phyloP scores from a whole-genome alignment of 805 yeast species.

The Metschnikowia picachoensis region DNA sequence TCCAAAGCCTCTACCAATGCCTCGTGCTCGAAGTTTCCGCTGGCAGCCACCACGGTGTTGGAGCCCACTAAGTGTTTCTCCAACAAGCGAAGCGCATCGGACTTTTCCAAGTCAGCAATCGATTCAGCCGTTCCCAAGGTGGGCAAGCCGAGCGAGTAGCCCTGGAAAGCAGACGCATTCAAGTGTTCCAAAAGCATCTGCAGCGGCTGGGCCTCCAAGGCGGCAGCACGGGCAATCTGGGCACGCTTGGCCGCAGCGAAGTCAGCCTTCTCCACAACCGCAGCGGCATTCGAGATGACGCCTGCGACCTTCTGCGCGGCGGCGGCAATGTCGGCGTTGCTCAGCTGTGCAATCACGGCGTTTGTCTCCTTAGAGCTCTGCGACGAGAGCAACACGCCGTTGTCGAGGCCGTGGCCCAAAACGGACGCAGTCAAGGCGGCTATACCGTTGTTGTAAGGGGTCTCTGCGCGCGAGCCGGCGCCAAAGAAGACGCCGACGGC shows the following conservation, averaged over 20 bases:
- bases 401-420: constrained; percentile 39
- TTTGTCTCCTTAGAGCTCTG: constrained; percentile 60
- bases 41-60: constrained; percentile 64
- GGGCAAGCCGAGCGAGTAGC: constrained; percentile 76
- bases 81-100: constrained; percentile 57
- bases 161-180: constrained; percentile 83
- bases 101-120: constrained; percentile 49
- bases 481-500: constrained; percentile 68
- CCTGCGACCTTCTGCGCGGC: constrained; percentile 53
- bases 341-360: constrained; percentile 54
- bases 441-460: constrained; percentile 78
- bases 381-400: constrained; percentile 57
- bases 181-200: constrained; percentile 67
- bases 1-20: constrained; percentile 65
- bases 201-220: constrained; percentile 54
- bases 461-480: constrained; percentile 79
- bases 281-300: constrained; percentile 35
- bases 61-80: constrained; percentile 55
- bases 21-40: constrained; percentile 71
- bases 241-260: constrained; percentile 46
- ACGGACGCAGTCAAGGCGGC: constrained; percentile 58
- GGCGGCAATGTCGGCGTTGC: constrained; percentile 45
- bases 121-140: constrained; percentile 70
- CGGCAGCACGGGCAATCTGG: constrained; percentile 45
- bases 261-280: constrained; percentile 40